Base-by-base conservation (phyloP, 2,329 filamentous ascomycete species). In the Pseudogymnoascus sp. region DNA sequence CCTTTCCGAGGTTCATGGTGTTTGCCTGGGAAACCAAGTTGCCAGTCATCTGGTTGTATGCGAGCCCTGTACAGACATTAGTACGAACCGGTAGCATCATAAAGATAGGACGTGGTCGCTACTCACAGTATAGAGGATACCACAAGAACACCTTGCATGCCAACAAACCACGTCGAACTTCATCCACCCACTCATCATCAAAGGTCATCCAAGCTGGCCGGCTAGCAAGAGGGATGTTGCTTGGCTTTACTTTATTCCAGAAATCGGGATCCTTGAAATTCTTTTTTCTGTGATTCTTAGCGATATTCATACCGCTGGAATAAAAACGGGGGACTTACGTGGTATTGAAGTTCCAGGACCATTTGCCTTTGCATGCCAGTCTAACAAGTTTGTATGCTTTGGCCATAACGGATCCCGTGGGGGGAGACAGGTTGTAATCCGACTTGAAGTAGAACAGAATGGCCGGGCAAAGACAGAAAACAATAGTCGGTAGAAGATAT, bases 131-230 rank as follows among this genome's bases (percentile, higher is more conserved):
- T 8, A 81, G 73, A n/a, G 79, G 79, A 62, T 77, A 77, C 75
- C 79, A 81, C 37, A 78, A 69, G 74, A 90, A 92, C 35, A 91
- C 88, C 66, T 83, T 80, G 77, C 87, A 90, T 63, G 87, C 87
- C 68, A 82, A 79, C 63, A 89, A 77, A 65, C 88, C 89, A 74
- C 89, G 86, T 61, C 80, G 80, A 59, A 92, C 85, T 71, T 92
- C 88, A 71, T 91, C 89, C 35, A 93, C 89, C 89, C 89, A 93
- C 61, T 84, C 83, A 68, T 93, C 90, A 65, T 93, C 89, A 68
- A 91, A 92, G 0, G 86, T 89, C 87, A 92, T 92, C 88, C 88
- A 92, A 0, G 62, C 41, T 0, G 89, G 89, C 62, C 85, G 85
- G 66, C 79, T 72, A 1, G 73, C 73, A 38, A 80, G 76, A 8